These are phyloP conservation scores for Eucalyptus brandiana DNA, from an alignment of 345 rosid species.

Conservation along the genomic window DNA sequence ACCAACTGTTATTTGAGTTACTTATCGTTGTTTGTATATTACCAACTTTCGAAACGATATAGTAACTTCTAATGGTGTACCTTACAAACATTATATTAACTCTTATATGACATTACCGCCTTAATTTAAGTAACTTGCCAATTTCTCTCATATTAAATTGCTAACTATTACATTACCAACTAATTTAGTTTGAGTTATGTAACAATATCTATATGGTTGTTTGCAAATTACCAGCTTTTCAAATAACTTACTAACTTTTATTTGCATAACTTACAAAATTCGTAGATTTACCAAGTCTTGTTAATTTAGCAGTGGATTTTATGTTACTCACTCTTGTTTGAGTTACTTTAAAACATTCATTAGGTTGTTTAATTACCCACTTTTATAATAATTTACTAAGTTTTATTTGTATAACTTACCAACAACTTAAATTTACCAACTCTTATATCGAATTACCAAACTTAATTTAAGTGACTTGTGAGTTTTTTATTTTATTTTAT, in stretches of 20 bases:
- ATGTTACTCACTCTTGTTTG: not conserved
- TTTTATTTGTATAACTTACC: not conserved
- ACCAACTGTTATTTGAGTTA: not conserved
- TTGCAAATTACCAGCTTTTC: not conserved
- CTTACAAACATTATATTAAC: not conserved
- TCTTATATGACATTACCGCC: not conserved
- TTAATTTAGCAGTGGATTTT: not conserved
- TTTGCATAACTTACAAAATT: not conserved
- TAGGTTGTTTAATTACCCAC: not conserved
- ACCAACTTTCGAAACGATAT: not conserved
- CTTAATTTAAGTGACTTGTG: not conserved
- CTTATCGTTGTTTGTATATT: not conserved
- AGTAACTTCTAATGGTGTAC: not conserved
- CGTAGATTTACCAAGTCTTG: not conserved
- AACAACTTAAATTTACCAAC: not conserved
- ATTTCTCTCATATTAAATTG: not conserved
- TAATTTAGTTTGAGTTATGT: not conserved
- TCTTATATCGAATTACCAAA: not conserved
- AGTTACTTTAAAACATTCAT: not conserved
- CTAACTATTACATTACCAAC: not conserved
- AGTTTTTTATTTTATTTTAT: not conserved
- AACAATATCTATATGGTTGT: not conserved
- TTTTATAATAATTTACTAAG: not conserved
- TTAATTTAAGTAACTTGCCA: not conserved
- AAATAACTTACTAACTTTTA: not conserved